Evolutionary conservation across 164 flowering plant species (phyloP).

Genomic region (Vitis riparia): DNA sequence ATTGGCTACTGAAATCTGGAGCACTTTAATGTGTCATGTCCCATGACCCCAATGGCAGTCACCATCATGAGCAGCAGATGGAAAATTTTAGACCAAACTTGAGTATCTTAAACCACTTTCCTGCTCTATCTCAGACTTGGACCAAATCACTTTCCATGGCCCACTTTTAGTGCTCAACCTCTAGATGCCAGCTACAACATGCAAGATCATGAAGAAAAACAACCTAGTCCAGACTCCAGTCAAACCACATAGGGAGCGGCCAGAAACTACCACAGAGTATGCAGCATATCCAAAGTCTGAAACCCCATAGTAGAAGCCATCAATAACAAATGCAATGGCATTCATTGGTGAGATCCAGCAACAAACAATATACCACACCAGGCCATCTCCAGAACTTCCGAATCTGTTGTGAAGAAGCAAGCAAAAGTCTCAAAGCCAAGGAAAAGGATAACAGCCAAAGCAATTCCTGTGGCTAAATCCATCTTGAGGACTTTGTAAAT

Average conservation of each 20-base stretch:
- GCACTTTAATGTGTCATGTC: not conserved
- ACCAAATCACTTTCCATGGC: slow-evolving; percentile 72
- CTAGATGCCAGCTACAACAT: slow-evolving; percentile 77
- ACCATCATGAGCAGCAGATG: not conserved
- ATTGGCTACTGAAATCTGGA: slow-evolving; percentile 7
- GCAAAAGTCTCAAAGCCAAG: slow-evolving; percentile 69
- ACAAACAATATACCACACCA: slow-evolving; percentile 87
- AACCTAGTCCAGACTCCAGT: slow-evolving; percentile 94
- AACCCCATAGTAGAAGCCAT: slow-evolving; percentile 95
- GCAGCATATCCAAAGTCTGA: slow-evolving; percentile 95
- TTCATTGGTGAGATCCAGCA: slow-evolving; percentile 95
- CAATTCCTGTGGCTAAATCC: slow-evolving; percentile 60
- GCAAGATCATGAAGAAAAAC: slow-evolving; percentile 87
- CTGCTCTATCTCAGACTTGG: slow-evolving; percentile 28
- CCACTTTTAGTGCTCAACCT: slow-evolving; percentile 72
- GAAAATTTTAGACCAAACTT: too few relatives aligned
- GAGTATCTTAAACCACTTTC: slow-evolving; percentile 23
- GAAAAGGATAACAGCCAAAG: slow-evolving; percentile 59
- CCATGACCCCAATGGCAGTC: not conserved
- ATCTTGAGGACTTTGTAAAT: slow-evolving; percentile 68
- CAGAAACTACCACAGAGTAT: slow-evolving; percentile 70
- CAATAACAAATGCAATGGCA: slow-evolving; percentile 93
- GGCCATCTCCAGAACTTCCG: slow-evolving; percentile 69
- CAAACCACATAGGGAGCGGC: slow-evolving; percentile 72
- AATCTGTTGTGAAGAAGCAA: slow-evolving; percentile 65